Evolutionary conservation across 2,329 filamentous ascomycete species (phyloP).

Genomic region (Diplodia scrobiculata): DNA sequence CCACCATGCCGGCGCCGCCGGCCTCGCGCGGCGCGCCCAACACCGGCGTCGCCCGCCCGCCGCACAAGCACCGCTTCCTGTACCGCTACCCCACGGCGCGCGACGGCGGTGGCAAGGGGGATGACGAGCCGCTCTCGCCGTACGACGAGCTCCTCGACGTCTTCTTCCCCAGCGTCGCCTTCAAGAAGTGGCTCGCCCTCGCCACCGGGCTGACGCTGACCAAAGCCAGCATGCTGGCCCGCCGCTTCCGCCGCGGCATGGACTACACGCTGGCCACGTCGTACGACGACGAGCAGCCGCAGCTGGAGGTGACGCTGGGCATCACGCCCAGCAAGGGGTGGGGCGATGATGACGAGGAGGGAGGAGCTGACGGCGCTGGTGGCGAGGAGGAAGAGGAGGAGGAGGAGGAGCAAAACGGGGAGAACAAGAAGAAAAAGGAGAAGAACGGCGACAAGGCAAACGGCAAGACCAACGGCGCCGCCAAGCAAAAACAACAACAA

Average conservation of each 20-base stretch:
- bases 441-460: slow-evolving; percentile 40
- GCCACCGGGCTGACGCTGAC: slow-evolving; percentile 75
- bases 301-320: slow-evolving; percentile 83
- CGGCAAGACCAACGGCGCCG: background rate
- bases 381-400: slow-evolving; percentile 53
- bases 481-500: slow-evolving; percentile 36
- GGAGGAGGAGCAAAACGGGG: slow-evolving; percentile 44
- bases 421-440: slow-evolving; percentile 43
- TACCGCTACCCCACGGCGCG: slow-evolving; percentile 65
- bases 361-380: slow-evolving; percentile 24
- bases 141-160: slow-evolving; percentile 78
- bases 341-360: slow-evolving; percentile 68
- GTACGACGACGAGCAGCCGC: slow-evolving; percentile 70
- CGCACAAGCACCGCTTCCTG: slow-evolving; percentile 92
- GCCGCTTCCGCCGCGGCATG: slow-evolving; percentile 80
- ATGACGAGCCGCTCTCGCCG: slow-evolving; percentile 36
- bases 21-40: slow-evolving; percentile 38
- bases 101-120: slow-evolving; percentile 38
- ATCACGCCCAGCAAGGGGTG: slow-evolving; percentile 84
- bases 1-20: slow-evolving; percentile 40
- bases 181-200: slow-evolving; percentile 85
- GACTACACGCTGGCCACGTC: slow-evolving; percentile 94
- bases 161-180: slow-evolving; percentile 80
- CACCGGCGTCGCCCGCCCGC: slow-evolving; percentile 73
- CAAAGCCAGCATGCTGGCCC: slow-evolving; percentile 75